These are phyloP conservation scores for Cladosporium sp. DNA, from an alignment of 2,329 filamentous ascomycete species.

Conservation along the genomic window DNA sequence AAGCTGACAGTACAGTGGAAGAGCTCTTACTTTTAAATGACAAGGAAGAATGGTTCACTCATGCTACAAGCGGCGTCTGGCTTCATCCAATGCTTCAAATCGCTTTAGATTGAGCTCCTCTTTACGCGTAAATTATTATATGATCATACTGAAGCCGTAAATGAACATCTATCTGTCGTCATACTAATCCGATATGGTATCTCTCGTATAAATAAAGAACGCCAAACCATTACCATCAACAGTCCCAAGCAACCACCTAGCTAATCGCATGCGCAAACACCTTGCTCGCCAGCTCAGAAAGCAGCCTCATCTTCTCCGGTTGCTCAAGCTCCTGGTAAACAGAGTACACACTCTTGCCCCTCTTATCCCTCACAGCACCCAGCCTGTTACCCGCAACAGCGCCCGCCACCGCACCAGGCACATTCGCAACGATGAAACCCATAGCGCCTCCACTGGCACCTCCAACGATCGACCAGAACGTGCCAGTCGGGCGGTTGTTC, in stretches of 20 bases:
- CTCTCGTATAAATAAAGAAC: neutral
- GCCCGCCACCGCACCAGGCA: conserved; percentile 84
- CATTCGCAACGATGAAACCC: conserved; percentile 92
- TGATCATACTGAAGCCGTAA: neutral
- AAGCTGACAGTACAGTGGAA: neutral
- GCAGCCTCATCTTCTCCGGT: conserved; percentile 73
- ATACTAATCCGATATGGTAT: conserved; percentile 14
- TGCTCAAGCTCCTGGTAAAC: conserved; percentile 89
- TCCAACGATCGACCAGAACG: conserved; percentile 85
- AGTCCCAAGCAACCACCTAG: conserved; percentile 33
- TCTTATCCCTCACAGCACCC: conserved; percentile 85
- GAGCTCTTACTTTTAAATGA: neutral
- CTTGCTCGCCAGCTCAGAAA: conserved; percentile 81
- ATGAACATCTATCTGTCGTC: neutral
- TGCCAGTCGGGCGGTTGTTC: conserved; percentile 61
- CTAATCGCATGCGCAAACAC: conserved; percentile 80
- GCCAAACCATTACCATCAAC: neutral
- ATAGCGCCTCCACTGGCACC: conserved; percentile 84
- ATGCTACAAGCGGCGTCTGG: neutral
- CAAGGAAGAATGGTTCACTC: too few relatives aligned
- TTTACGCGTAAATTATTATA: neutral
- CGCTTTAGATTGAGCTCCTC: neutral
- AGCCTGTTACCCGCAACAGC: conserved; percentile 89
- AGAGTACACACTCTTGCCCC: conserved; percentile 90
- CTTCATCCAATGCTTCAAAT: neutral